These are phyloP conservation scores for Penicillium griseofulvum DNA, from an alignment of 2,329 filamentous ascomycete species.

Conservation along the genomic window DNA sequence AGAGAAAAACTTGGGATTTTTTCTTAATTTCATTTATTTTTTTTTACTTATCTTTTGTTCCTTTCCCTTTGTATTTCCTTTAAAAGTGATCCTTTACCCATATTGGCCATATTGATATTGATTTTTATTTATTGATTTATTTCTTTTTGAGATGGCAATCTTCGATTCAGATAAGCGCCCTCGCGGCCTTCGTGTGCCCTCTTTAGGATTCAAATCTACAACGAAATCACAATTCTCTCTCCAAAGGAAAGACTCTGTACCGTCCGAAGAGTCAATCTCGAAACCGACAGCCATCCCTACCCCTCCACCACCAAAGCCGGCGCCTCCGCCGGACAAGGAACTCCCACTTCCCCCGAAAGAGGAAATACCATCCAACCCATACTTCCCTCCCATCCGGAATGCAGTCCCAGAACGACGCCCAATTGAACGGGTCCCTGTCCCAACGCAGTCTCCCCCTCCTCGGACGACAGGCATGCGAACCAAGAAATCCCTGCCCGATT, in stretches of 20 bases:
- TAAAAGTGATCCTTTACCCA: not conserved
- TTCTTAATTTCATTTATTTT: not conserved
- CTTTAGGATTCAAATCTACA: conserved; percentile 29
- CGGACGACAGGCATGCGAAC: conserved; percentile 3
- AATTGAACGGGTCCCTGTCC: conserved; percentile 5
- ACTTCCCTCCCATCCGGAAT: conserved; percentile 3
- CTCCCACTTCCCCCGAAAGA: conserved; percentile 10
- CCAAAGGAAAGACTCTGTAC: conserved; percentile 20
- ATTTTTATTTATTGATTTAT: too few relatives aligned
- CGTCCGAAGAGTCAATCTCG: conserved; percentile 10
- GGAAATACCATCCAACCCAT: conserved; percentile 5
- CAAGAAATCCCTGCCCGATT: conserved; percentile 3
- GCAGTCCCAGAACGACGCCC: conserved; percentile 1
- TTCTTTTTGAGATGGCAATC: conserved; percentile 26
- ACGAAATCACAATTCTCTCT: conserved; percentile 27
- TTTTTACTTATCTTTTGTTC: not conserved
- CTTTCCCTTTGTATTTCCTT: conserved; percentile 1
- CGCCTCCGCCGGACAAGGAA: conserved; percentile 23
- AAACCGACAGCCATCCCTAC: conserved; percentile 7
- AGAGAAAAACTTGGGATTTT: not conserved
- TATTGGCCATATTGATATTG: not conserved
- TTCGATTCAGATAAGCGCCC: conserved; percentile 37
- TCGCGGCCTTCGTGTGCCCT: conserved; percentile 34
- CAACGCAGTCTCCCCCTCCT: not conserved
- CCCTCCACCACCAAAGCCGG: conserved; percentile 27